Evolutionary conservation across 2,329 filamentous ascomycete genomes (phyloP).

Genomic region (Ophiostoma tasmaniense): DNA sequence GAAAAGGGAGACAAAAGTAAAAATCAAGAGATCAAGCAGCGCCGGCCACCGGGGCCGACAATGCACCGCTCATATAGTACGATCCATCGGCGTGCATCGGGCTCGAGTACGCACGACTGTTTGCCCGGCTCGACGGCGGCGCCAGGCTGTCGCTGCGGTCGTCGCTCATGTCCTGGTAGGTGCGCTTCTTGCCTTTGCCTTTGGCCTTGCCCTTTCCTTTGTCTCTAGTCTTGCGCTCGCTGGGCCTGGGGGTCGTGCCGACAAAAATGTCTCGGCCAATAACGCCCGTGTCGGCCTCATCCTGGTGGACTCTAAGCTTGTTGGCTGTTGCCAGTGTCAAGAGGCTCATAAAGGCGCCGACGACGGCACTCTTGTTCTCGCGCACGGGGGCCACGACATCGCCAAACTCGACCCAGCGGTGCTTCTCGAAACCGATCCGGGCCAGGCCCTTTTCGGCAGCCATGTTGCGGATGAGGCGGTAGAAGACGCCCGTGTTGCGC

Average conservation of each 20-base stretch:
- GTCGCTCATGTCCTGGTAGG: conserved; percentile 14
- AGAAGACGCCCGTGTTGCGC: conserved; percentile 9
- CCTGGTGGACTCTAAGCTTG: conserved; percentile 17
- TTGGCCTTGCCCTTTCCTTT: conserved; percentile 7
- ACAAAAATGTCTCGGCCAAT: conserved; percentile 19
- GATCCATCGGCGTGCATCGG: neutral
- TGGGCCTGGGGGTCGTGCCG: conserved; percentile 11
- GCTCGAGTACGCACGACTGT: conserved; percentile 9
- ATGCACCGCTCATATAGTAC: conserved; percentile 2
- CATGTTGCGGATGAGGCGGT: conserved; percentile 12
- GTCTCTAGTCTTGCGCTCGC: neutral
- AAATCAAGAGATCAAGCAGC: neutral
- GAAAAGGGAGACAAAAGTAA: neutral
- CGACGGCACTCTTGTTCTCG: conserved; percentile 15
- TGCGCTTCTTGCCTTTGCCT: conserved; percentile 12
- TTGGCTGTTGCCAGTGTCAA: conserved; percentile 17
- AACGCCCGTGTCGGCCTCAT: neutral
- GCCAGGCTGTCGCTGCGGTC: conserved; percentile 12
- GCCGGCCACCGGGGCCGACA: neutral
- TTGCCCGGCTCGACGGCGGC: conserved; percentile 4
- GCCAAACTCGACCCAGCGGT: conserved; percentile 19
- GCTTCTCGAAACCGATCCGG: neutral
- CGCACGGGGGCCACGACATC: conserved; percentile 15
- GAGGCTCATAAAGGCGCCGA: conserved; percentile 21
- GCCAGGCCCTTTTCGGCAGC: conserved; percentile 7